Base-by-base conservation (phyloP, 73 alveolate species). In the Paramecium sonneborni region DNA sequence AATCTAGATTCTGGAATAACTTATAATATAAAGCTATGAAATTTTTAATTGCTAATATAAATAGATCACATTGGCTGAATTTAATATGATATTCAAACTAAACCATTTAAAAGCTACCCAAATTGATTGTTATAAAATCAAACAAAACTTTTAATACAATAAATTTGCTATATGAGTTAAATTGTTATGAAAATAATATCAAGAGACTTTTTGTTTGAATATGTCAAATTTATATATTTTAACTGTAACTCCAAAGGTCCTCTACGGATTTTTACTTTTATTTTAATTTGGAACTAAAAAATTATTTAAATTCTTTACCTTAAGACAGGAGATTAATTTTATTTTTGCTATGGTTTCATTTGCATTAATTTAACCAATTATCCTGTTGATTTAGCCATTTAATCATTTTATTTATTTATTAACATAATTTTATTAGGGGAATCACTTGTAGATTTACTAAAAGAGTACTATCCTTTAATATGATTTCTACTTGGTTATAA, bases 361-460 rank as follows among this genome's bases (percentile, higher is more conserved):
- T 32, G 18, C 84, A 62, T 30, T 12, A 26, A 62, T 30, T 62
- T 62, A 3, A 62, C 84, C 24, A 62, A 62, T 26, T 62, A 12
- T 62, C 84, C 84, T 85, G 68, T 52, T 52, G 84, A 30, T 52
- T 52, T 52, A 52, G 68, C 68, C 68, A 52, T 52, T 52, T n/a
- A n/a, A 52, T 52, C 68, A 18, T 52, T 52, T 20, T 52, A 52
- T 52, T 52, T 52, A 52, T 52, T 52, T 20, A 52, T 52, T 21
- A 52, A 8, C 14, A 52, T 9, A n/a, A 52, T 52, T 52, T 52
- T 52, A 52, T 52, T 52, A 15, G 68, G 68, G 1, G 68, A 52
- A n/a, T 52, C 68, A 52, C 68, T 52, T 18, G 68, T 52, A n/a
- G 68, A 52, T 52, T 52, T 52, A 18, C 68, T 52, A 52, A 52